These are phyloP conservation scores for Olyra latifolia DNA, from an alignment of 176 grass and related monocot species.

Conservation along the genomic window DNA sequence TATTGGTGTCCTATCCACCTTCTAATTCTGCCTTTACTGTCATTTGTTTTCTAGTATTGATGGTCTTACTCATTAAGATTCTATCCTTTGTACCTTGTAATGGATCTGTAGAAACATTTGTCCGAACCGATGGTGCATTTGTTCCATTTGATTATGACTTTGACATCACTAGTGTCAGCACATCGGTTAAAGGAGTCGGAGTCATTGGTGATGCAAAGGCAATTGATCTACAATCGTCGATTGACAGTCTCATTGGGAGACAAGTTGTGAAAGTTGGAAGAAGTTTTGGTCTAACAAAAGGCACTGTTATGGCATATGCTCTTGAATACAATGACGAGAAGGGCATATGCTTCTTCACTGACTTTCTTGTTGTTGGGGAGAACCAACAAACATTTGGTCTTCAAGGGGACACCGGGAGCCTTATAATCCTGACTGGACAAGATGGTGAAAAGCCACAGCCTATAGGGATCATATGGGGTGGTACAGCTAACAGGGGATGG, in stretches of 20 bases:
- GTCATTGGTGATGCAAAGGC: conserved; percentile 80
- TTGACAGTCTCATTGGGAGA: conserved; percentile 76
- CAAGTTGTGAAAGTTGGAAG: conserved; percentile 95
- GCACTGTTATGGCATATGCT: conserved; percentile 90
- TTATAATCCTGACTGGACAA: conserved; percentile 83
- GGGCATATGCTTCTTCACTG: conserved; percentile 97
- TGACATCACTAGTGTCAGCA: conserved; percentile 66
- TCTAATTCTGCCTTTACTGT: neutral
- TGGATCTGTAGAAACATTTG: conserved; percentile 83
- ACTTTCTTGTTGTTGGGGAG: conserved; percentile 97
- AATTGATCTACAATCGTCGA: conserved; percentile 84
- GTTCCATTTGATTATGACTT: conserved; percentile 84
- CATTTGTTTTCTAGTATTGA: conserved; percentile 18
- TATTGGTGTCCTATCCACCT: conserved; percentile 9
- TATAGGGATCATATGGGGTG: conserved; percentile 98
- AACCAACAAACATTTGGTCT: conserved; percentile 99
- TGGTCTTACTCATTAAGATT: conserved; percentile 7
- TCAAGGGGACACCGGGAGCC: conserved; percentile 95
- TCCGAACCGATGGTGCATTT: conserved; percentile 90
- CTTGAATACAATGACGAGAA: conserved; percentile 98
- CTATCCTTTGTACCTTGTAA: conserved; percentile 26
- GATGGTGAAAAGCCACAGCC: conserved; percentile 76
- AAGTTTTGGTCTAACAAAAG: conserved; percentile 87
- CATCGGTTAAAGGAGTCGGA: conserved; percentile 78
- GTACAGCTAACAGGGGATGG: conserved; percentile 90